phyloP scores from a whole-genome alignment of 495 filamentous ascomycete genomes.

The Hypomontagnella submonticulosa region DNA sequence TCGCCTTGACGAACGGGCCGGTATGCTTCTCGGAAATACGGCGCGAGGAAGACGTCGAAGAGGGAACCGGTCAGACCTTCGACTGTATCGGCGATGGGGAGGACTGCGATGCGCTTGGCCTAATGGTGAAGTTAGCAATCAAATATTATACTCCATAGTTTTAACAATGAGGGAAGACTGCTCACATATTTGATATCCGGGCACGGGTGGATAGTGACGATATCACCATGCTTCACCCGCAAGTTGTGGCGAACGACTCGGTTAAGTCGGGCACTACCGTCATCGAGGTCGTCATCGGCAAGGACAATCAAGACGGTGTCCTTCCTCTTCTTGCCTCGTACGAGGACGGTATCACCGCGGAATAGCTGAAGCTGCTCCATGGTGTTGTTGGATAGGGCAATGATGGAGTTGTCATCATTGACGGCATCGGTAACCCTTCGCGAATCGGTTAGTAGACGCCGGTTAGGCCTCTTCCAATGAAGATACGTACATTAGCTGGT shows the following conservation, averaged over 20 bases:
- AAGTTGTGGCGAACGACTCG: constrained; percentile 98
- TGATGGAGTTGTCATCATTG: constrained; percentile 99
- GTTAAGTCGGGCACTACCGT: constrained; percentile 95
- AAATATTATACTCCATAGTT: neutral
- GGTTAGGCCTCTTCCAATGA: constrained; percentile 3
- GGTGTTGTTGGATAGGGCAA: constrained; percentile 97
- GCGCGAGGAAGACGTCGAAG: constrained; percentile 98
- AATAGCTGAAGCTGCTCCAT: constrained; percentile 99
- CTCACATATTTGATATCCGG: constrained; percentile 99
- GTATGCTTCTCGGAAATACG: constrained; percentile 99
- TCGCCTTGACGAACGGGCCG: constrained; percentile 95
- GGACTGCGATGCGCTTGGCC: constrained; percentile 99
- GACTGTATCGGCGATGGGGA: constrained; percentile 97
- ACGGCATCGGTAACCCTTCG: constrained; percentile 92
- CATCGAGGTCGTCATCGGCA: constrained; percentile 97
- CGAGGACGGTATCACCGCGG: constrained; percentile 96
- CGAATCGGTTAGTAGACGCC: constrained; percentile 53
- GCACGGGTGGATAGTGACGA: constrained; percentile 97
- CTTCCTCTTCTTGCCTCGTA: constrained; percentile 99
- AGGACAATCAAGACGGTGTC: constrained; percentile 98
- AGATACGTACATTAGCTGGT: constrained; percentile 85
- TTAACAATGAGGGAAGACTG: constrained; percentile 19
- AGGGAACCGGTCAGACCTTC: constrained; percentile 97
- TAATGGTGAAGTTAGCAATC: constrained; percentile 49
- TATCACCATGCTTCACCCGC: constrained; percentile 96